phyloP scores from a whole-genome alignment of 23 red algal genomes.

The Cyanidium caldarium region DNA sequence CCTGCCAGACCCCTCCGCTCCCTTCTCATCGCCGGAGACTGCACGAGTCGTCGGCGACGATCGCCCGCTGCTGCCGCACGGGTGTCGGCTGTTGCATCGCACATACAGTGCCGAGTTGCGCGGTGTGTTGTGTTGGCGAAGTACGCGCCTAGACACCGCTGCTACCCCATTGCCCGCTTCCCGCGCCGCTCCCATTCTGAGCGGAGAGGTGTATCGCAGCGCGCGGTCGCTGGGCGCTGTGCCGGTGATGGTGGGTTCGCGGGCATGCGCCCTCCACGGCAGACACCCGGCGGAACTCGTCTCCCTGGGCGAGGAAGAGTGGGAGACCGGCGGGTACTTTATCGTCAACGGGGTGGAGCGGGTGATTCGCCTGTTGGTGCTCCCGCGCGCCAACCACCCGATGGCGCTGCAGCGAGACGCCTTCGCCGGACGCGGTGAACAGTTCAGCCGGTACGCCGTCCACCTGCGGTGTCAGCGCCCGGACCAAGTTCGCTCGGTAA shows the following conservation, averaged over 20 bases:
- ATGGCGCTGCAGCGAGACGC: slow-evolving; percentile 30
- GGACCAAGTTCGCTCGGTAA: slow-evolving; percentile 23
- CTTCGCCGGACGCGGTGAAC: slow-evolving; percentile 33
- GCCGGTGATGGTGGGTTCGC: slow-evolving; percentile 63
- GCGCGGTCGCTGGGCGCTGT: slow-evolving; percentile 43
- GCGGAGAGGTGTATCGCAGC: slow-evolving; percentile 14
- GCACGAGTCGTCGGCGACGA: neutral
- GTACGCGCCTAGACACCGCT: neutral
- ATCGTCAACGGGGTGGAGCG: slow-evolving; percentile 85
- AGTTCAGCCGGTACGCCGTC: slow-evolving; percentile 39
- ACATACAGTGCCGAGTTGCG: neutral
- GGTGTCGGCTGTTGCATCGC: neutral
- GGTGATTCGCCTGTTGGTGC: slow-evolving; percentile 59
- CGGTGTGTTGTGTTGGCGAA: neutral
- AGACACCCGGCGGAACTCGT: slow-evolving; percentile 24
- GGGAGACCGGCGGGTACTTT: slow-evolving; percentile 76
- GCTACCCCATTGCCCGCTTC: neutral
- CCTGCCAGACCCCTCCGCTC: slow-evolving; percentile 16
- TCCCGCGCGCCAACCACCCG: slow-evolving; percentile 59
- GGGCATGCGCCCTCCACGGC: slow-evolving; percentile 35
- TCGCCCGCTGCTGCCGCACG: slow-evolving; percentile 22
- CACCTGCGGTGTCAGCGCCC: slow-evolving; percentile 52
- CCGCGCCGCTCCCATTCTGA: slow-evolving; percentile 14
- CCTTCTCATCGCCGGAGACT: neutral
- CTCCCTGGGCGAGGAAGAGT: slow-evolving; percentile 69